Percentiles rank a stretch among this genome's conserved stretches.
Evolutionary conservation across 176 grass and related monocot species (phyloP).

Genomic region (Oryza brachyantha): DNA sequence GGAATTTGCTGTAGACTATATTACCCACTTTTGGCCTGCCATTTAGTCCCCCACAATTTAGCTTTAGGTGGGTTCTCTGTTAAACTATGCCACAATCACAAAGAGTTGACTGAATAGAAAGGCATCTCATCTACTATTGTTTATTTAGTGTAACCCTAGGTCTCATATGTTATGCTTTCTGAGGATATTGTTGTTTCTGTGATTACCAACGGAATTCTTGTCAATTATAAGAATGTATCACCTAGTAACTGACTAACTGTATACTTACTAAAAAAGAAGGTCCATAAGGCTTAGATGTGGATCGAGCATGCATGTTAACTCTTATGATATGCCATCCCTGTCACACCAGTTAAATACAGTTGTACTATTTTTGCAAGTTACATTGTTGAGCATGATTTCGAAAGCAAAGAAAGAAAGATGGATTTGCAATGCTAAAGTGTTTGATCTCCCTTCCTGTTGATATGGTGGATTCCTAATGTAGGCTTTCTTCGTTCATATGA

Average conservation of each 20-base stretch:
- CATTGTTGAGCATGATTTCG: too few relatives aligned
- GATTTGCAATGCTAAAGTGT: neutral
- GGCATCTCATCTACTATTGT: neutral
- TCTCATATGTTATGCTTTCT: neutral
- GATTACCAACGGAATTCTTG: neutral
- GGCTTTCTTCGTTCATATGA: neutral
- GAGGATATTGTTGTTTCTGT: neutral
- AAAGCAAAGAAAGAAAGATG: neutral
- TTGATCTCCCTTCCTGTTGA: neutral
- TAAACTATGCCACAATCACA: neutral
- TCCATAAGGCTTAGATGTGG: neutral
- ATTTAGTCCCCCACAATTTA: neutral
- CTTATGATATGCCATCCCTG: too few relatives aligned
- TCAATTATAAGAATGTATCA: slow-evolving; percentile 1
- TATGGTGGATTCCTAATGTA: neutral
- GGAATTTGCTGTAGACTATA: neutral
- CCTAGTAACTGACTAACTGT: neutral
- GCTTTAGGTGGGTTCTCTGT: neutral
- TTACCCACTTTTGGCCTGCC: neutral
- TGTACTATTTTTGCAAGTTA: too few relatives aligned
- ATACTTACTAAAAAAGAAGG: neutral
- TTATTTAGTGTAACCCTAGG: neutral
- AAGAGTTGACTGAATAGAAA: neutral
- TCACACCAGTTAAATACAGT: too few relatives aligned
- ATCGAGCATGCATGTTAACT: neutral